Evolutionary conservation across 73 alveolate species (phyloP).

Genomic region (Paramecium octaurelia): DNA sequence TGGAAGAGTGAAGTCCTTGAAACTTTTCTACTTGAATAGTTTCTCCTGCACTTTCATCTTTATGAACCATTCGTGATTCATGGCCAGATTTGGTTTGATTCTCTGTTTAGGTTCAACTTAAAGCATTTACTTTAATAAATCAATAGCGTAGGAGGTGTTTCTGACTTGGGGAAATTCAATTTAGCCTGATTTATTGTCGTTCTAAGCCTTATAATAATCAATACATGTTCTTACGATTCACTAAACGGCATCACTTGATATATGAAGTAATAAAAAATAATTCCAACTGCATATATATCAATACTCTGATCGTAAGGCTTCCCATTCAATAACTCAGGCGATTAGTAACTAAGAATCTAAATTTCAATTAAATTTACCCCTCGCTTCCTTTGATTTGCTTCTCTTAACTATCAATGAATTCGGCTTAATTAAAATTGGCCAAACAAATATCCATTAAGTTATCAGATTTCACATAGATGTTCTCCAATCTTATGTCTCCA

Average conservation of each 20-base stretch:
- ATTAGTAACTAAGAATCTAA: slow-evolving; percentile 24
- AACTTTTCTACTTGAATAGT: not conserved
- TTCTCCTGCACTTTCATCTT: slow-evolving; percentile 35
- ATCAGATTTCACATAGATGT: slow-evolving; percentile 21
- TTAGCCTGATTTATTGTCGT: slow-evolving; percentile 1
- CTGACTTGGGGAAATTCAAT: slow-evolving; percentile 4
- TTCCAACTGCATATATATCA: slow-evolving; percentile 21
- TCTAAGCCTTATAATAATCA: slow-evolving; percentile 3
- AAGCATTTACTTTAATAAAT: slow-evolving; percentile 12
- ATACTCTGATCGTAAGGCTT: slow-evolving; percentile 1
- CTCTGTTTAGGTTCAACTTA: not conserved
- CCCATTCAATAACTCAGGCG: slow-evolving; percentile 34
- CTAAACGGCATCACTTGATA: slow-evolving; percentile 48
- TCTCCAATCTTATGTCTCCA: slow-evolving; percentile 19
- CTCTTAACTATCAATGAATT: not conserved
- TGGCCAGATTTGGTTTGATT: not conserved
- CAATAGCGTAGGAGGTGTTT: not conserved
- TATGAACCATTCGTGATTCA: slow-evolving; percentile 32
- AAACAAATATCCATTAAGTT: not conserved
- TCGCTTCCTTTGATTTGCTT: slow-evolving; percentile 4
- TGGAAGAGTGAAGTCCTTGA: not conserved
- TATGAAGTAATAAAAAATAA: not conserved
- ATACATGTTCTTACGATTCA: slow-evolving; percentile 43
- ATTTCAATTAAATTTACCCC: not conserved
- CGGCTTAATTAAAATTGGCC: slow-evolving; percentile 33